Evolutionary conservation across 2,329 filamentous ascomycete species (phyloP).

Genomic region (Tympanopsis confertula): DNA sequence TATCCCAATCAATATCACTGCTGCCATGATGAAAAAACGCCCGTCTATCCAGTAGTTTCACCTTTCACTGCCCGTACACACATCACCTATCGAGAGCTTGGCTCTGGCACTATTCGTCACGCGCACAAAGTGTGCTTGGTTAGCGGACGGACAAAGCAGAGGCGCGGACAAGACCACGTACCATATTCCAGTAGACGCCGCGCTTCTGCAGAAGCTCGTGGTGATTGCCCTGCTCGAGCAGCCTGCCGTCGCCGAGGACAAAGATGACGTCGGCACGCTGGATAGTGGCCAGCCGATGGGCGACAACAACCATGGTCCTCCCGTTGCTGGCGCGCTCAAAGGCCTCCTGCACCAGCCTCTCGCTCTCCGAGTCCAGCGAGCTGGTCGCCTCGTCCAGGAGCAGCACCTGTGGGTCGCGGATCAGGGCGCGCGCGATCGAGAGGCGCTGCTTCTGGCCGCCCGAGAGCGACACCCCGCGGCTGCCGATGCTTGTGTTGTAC

Average conservation of each 20-base stretch:
- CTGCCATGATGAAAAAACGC: too few species aligned
- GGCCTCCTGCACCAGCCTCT: constrained; percentile 39
- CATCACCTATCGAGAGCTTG: constrained; percentile 2
- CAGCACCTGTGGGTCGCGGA: constrained; percentile 51
- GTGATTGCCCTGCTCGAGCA: constrained; percentile 53
- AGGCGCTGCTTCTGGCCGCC: constrained; percentile 66
- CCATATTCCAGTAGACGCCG: constrained; percentile 40
- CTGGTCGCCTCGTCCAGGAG: constrained; percentile 36
- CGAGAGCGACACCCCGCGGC: constrained; percentile 52
- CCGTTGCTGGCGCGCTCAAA: constrained; percentile 38
- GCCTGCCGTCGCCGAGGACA: constrained; percentile 52
- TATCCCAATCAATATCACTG: too few species aligned
- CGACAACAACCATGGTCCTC: constrained; percentile 56
- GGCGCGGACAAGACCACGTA: constrained; percentile 17
- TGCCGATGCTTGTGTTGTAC: constrained; percentile 57
- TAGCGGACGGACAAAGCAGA: background rate
- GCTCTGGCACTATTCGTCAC: background rate
- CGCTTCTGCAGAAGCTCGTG: constrained; percentile 30
- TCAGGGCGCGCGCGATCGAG: constrained; percentile 51
- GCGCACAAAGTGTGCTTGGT: too few species aligned
- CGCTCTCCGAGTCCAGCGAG: constrained; percentile 34
- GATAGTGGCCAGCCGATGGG: constrained; percentile 54
- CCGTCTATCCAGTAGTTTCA: too few species aligned
- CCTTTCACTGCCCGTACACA: too few species aligned
- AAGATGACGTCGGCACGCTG: constrained; percentile 61